Percentiles rank a stretch among this genome's conserved stretches.
Conservation (phyloP, 2,329 filamentous ascomycete genomes). For the Penicillium sp. region DNA sequence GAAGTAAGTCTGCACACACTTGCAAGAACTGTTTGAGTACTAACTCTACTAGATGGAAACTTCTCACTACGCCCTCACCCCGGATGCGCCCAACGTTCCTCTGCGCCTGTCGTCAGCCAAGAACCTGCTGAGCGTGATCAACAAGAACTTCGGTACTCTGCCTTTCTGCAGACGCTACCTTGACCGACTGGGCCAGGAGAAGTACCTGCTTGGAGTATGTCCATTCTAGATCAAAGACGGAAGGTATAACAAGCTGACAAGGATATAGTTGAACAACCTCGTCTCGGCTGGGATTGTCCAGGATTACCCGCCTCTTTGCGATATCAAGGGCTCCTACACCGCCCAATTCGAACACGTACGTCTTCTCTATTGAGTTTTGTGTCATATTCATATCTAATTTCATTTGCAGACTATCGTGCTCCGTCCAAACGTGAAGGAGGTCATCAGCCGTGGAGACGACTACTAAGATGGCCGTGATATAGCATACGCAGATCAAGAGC, state of each 20-base stretch:
- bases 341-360: conserved; percentile 92
- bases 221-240: neutral
- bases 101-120: conserved; percentile 77
- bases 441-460: conserved; percentile 79
- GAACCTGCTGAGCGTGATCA: conserved; percentile 79
- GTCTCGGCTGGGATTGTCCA: conserved; percentile 80
- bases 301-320: conserved; percentile 80
- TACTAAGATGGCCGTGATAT: conserved; percentile 51
- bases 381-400: neutral
- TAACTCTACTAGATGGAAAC: conserved; percentile 57
- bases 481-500: neutral
- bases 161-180: conserved; percentile 88
- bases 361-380: conserved; percentile 23
- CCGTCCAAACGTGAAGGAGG: conserved; percentile 75
- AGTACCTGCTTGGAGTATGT: conserved; percentile 81
- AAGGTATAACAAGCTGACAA: conserved; percentile 25
- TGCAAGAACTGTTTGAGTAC: conserved; percentile 1
- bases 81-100: conserved; percentile 68
- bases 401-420: conserved; percentile 63
- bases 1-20: conserved; percentile 56
- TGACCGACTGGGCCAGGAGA: conserved; percentile 88
- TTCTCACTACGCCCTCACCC: conserved; percentile 77
- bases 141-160: conserved; percentile 91
- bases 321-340: conserved; percentile 91
- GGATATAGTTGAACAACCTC: conserved; percentile 69